Percentiles rank a stretch among this genome's conserved stretches.
Evolutionary conservation across 192 early-diverging fungal species (phyloP).

Genomic region (Dissophora globulifera): DNA sequence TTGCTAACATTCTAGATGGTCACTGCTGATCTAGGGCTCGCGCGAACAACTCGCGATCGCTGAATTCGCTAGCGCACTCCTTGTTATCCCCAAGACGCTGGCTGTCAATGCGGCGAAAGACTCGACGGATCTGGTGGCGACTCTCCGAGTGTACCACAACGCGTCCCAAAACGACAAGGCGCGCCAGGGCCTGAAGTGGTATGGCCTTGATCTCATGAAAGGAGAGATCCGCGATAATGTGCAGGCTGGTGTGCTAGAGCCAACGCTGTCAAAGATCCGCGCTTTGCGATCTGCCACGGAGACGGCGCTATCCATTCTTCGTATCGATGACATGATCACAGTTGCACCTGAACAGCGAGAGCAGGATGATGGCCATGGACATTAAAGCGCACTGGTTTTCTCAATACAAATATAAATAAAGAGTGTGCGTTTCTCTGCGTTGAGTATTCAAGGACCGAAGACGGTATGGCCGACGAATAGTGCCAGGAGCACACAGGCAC

Average conservation of each 20-base stretch:
- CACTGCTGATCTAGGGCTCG: slow-evolving; percentile 69
- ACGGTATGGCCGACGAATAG: no score
- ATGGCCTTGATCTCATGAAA: slow-evolving; percentile 93
- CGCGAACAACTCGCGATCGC: slow-evolving; percentile 98
- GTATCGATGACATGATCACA: slow-evolving; percentile 95
- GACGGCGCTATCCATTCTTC: slow-evolving; percentile 95
- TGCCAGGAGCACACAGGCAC: no score
- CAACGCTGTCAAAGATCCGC: slow-evolving; percentile 97
- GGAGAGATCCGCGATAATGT: slow-evolving; percentile 94
- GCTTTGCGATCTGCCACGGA: slow-evolving; percentile 97
- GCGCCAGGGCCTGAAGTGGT: slow-evolving; percentile 84
- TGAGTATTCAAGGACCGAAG: no score
- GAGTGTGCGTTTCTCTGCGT: no score
- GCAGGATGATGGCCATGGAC: slow-evolving; percentile 49
- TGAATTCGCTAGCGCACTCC: slow-evolving; percentile 94
- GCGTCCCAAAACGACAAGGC: slow-evolving; percentile 87
- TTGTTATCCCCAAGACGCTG: slow-evolving; percentile 97
- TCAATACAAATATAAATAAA: neutral
- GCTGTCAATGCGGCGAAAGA: slow-evolving; percentile 99
- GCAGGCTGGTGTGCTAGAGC: slow-evolving; percentile 94
- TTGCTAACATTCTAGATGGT: neutral
- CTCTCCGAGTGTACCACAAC: slow-evolving; percentile 95
- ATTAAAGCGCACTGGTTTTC: no score
- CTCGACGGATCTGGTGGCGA: slow-evolving; percentile 97
- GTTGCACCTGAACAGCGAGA: slow-evolving; percentile 52